Base-by-base conservation (phyloP, 371 early-diverging fungal species). In the Mucor circinelloides region DNA sequence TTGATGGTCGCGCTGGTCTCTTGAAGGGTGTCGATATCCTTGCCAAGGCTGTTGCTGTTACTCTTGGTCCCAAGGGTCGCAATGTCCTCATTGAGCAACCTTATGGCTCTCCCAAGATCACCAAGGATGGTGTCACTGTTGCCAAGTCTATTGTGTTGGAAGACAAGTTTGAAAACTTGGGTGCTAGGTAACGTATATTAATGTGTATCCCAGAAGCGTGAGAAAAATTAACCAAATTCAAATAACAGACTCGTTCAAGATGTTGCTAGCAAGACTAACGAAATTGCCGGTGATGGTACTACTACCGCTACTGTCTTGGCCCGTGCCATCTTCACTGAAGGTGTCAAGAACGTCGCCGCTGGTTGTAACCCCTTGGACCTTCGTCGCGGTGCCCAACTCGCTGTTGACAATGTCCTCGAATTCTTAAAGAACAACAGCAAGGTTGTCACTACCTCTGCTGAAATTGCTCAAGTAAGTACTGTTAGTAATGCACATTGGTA, bases 121-220 rank as follows among this genome's bases (percentile, higher is more conserved):
- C 99, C 78, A 99, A 99, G 93, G 99, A 99, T 80, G 99, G 99
- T 84, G 99, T 99, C 44, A 96, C 99, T 63, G 99, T 99, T 42
- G 99, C 99, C 69, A 98, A 97, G 87, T 89, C 95, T 68, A 95
- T 99, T 80, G 86, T 91, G 31, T 87, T 99, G 38, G 95, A 97
- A 81, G 93, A 95, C 83, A 96, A 95, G 83, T 95, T 98, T 73
- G 98, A 98, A 86, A 97, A 98, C 85, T 89, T 98, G 58, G 99
- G 99, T 72, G 99, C 99, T 63, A 87, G 90, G 89, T 88, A 84
- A 81, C 27, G 52, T 52, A 52, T 12, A 52, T 4, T 4, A 40
- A 15, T 27, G 23, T 23, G 27, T 27, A n/a, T n/a, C n/a, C n/a
- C 19, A 21, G n/a, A 36, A 42, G 58, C 54, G 34, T 40, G 64